Conservation (phyloP, 768 basidiomycete genomes). For the Ramaria sp. region DNA sequence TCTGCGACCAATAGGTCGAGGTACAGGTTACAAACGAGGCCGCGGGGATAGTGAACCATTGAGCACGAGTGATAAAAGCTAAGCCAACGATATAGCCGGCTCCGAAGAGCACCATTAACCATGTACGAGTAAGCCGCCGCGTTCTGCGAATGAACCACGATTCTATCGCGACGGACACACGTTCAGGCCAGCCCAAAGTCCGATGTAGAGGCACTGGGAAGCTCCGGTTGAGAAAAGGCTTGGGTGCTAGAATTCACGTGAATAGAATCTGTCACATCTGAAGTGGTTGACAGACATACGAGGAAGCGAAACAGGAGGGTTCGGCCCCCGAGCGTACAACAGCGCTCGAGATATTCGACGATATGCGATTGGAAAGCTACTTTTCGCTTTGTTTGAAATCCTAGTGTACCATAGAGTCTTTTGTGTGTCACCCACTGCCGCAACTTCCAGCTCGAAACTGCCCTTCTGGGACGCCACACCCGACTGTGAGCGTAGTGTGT, state of each 20-base stretch:
- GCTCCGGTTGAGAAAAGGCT: conserved; percentile 4
- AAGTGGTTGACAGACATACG: background rate
- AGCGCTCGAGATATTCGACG: background rate
- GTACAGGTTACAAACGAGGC: conserved; percentile 59
- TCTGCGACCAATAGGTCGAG: conserved; percentile 56
- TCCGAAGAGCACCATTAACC: conserved; percentile 44
- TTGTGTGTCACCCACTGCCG: background rate
- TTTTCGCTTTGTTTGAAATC: background rate
- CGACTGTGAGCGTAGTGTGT: background rate
- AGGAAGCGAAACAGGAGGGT: background rate
- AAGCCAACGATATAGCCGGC: conserved; percentile 60
- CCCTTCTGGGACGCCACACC: background rate
- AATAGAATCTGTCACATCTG: background rate
- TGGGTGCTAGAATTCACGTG: background rate
- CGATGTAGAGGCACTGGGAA: background rate
- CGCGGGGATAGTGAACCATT: conserved; percentile 60
- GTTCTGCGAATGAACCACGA: conserved; percentile 41
- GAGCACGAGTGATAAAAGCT: conserved; percentile 60
- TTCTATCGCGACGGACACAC: conserved; percentile 32
- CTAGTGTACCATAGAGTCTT: background rate
- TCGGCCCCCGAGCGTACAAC: conserved; percentile 2
- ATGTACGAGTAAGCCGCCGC: conserved; percentile 37
- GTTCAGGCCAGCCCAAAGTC: background rate
- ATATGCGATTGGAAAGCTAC: conserved; percentile 2
- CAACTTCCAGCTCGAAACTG: background rate